Evolutionary conservation across 768 basidiomycete genomes (phyloP).

Genomic region (Tulasnella sp.): DNA sequence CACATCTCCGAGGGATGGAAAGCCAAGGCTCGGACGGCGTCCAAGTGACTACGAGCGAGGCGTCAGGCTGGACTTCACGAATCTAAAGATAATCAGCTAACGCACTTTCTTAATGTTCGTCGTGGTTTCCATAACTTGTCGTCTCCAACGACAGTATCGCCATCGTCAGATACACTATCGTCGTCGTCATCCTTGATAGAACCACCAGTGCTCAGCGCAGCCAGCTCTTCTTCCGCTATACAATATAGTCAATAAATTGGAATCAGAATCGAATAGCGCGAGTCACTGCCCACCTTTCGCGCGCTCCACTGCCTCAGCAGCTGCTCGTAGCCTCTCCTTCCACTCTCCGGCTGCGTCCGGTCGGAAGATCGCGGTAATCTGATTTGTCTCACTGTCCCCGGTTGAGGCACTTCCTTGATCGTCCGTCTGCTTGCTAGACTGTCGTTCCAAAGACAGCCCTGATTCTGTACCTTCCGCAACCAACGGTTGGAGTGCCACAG

Average conservation of each 20-base stretch:
- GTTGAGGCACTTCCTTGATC: neutral
- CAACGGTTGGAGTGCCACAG: neutral
- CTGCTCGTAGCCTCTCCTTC: constrained; percentile 49
- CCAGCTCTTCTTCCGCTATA: constrained; percentile 7
- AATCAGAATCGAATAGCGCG: neutral
- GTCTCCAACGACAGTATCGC: constrained; percentile 43
- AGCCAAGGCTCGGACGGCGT: constrained; percentile 81
- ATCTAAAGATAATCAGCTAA: constrained; percentile 22
- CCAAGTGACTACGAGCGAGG: constrained; percentile 62
- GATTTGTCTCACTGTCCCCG: constrained; percentile 41
- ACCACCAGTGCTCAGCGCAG: neutral
- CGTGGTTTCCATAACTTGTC: constrained; percentile 78
- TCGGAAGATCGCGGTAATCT: constrained; percentile 72
- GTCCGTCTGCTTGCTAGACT: constrained; percentile 2
- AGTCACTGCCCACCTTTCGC: constrained; percentile 19
- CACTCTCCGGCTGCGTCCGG: constrained; percentile 82
- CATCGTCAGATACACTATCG: constrained; percentile 47
- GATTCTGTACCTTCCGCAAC: neutral
- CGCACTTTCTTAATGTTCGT: constrained; percentile 82
- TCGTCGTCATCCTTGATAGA: constrained; percentile 59
- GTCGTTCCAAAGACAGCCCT: neutral
- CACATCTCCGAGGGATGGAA: constrained; percentile 83
- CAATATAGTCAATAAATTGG: neutral
- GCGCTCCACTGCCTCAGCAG: constrained; percentile 30
- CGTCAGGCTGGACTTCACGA: neutral